Evolutionary conservation across 2,329 filamentous ascomycete species (phyloP).

Genomic region (Microascus cirrosus): DNA sequence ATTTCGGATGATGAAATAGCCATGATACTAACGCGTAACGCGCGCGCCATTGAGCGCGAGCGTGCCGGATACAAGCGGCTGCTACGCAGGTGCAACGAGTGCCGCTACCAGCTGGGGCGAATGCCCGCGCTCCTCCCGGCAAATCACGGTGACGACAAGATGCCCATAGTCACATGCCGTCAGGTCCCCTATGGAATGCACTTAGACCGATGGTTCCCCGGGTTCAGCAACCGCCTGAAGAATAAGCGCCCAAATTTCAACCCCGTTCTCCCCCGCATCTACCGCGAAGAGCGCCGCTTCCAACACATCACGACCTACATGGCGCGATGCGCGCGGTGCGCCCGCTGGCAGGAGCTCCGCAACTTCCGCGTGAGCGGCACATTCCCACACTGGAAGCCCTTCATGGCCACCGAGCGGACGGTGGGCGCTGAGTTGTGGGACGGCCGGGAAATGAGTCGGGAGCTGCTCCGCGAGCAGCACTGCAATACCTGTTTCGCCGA

Average conservation of each 20-base stretch:
- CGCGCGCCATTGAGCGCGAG: background rate
- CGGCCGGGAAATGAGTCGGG: background rate
- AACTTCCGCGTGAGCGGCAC: background rate
- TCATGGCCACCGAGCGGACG: background rate
- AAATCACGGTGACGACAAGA: background rate
- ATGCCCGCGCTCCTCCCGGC: background rate
- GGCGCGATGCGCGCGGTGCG: conserved; percentile 2
- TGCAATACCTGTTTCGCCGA: conserved; percentile 1
- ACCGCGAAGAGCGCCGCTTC: background rate
- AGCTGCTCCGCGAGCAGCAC: background rate
- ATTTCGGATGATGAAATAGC: background rate
- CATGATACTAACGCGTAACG: background rate
- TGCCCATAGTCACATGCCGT: background rate
- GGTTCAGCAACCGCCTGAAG: background rate
- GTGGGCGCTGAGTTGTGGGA: background rate
- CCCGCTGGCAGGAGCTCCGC: conserved; percentile 3
- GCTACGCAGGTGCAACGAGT: background rate
- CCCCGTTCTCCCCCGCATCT: background rate
- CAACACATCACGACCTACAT: background rate
- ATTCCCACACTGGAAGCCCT: background rate
- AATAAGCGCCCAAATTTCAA: background rate
- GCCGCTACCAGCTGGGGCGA: background rate
- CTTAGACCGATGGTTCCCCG: conserved; percentile 1
- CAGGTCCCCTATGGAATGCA: background rate
- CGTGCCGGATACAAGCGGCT: background rate